Conservation (phyloP, 371 early-diverging fungal genomes). For the Mortierella sp. region DNA sequence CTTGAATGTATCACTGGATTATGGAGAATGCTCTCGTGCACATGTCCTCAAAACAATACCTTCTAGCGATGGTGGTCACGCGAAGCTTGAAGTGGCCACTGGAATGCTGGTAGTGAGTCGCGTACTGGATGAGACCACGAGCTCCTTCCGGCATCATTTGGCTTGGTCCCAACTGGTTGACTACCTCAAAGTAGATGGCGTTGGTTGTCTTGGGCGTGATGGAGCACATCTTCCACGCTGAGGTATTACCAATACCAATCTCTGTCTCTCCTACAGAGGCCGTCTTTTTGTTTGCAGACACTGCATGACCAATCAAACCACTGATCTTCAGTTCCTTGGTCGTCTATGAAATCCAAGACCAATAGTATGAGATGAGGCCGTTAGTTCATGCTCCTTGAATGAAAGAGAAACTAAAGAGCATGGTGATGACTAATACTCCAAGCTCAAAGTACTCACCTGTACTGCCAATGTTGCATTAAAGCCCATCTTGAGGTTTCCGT, state of each 20-base stretch:
- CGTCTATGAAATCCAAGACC: conserved; percentile 54
- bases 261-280: conserved; percentile 93
- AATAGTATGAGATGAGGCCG: too few species aligned
- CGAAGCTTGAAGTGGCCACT: conserved; percentile 88
- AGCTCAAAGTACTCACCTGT: conserved; percentile 29
- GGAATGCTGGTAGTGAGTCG: conserved; percentile 93
- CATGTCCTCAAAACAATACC: neutral
- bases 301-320: conserved; percentile 93
- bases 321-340: conserved; percentile 92
- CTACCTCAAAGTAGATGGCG: conserved; percentile 95
- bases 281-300: conserved; percentile 87
- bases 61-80: conserved; percentile 92
- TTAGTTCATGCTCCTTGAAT: too few species aligned
- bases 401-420: too few species aligned
- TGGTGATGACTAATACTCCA: too few species aligned
- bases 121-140: conserved; percentile 91
- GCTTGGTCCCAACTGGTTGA: conserved; percentile 73
- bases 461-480: conserved; percentile 98
- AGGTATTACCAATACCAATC: conserved; percentile 94
- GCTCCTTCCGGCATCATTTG: conserved; percentile 85
- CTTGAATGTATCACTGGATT: too few species aligned
- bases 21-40: too few species aligned
- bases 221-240: conserved; percentile 92
- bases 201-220: conserved; percentile 85
- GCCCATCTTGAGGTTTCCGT: conserved; percentile 89